Base-by-base conservation (phyloP, 768 basidiomycete species). In the Mycena indigotica region DNA sequence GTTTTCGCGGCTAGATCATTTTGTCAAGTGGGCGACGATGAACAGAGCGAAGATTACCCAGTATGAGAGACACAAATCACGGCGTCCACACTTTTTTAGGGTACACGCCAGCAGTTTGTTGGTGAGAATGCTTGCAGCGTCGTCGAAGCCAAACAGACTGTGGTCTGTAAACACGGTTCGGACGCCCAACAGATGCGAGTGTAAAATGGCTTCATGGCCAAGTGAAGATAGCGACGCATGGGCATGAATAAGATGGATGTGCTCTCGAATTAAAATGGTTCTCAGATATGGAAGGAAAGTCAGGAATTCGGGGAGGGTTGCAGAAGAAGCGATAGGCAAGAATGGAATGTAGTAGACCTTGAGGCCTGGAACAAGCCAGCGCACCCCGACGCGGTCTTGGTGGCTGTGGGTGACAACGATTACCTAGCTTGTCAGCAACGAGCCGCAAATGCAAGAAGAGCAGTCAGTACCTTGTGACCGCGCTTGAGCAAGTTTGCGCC, bases 41-140 rank as follows among this genome's bases (percentile, higher is more conserved):
- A 56, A 19, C 19, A 55, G 8, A 35, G 29, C 21, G 3, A 16
- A 3, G 28, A 32, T 15, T 26, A 93, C 96, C 96, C 94, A 0
- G 95, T 98, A 73, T 98, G 91, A 6, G 94, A 96, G 48, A 98
- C 97, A 65, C 95, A 98, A 24, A 98, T 95, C 1, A 91, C 93
- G 0, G 89, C 93, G 64, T 98, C 96, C 0, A 95, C 92, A 68
- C 96, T 95, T 58, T n/a, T 87, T 84, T 67, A 99, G 75, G 2
- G 91, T 88, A 3, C 84, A 94, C 12, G 85, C 89, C 38, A 98
- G 77, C 29, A 99, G 82, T 71, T 99, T 99, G 77, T 99, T 99
- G 4, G 97, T 98, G 62, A 98, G 77, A 38, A 99, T 96, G 64
- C 95, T 95, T 1, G 95, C 95, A 16, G 97, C 95, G 67, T 98